Base-by-base conservation (phyloP, 768 basidiomycete genomes). In the Phylloporus sp. region DNA sequence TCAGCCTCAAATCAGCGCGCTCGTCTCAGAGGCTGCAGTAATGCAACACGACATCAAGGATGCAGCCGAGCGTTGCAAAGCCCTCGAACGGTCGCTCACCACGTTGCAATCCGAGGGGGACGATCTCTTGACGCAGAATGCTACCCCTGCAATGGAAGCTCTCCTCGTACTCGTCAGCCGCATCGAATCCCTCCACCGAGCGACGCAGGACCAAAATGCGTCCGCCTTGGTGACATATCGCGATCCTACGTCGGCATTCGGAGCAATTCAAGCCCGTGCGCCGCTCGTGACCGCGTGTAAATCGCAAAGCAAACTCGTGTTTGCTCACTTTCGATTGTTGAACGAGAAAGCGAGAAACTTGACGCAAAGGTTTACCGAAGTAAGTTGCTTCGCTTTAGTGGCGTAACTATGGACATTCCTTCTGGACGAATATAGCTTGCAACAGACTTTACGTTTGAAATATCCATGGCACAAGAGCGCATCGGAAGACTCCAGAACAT, bases 381-480 rank as follows among this genome's bases (percentile, higher is more conserved):
- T 55, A 9, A 13, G 46, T 8, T 15, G 8, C n/a, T n/a, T n/a
- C n/a, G n/a, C n/a, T n/a, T n/a, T n/a, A n/a, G n/a, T n/a, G n/a
- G n/a, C n/a, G n/a, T n/a, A n/a, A n/a, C n/a, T 5, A n/a, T 9
- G 14, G 8, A 4, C 24, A 26, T 31, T 37, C 22, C 17, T 13
- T 5, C 24, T 15, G 10, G 8, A 9, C 13, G 20, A 20, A 8
- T 29, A 22, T 26, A 55, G 53, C 41, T 55, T 24, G 34, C 48
- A 17, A 56, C 54, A 1, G 53, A 50, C 22, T 29, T 55, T 14
- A 56, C 48, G 6, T 55, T 46, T 29, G 34, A 55, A 24, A n/a
- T 52, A 6, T 0, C 31, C 26, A 0, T 15, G 35, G 44, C 49
- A 4, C 49, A 44, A 21, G 27, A 44, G 9, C 35, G 54, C 11